phyloP scores from a whole-genome alignment of 148 eudicot genomes.

The Chenopodium berlandieri region DNA sequence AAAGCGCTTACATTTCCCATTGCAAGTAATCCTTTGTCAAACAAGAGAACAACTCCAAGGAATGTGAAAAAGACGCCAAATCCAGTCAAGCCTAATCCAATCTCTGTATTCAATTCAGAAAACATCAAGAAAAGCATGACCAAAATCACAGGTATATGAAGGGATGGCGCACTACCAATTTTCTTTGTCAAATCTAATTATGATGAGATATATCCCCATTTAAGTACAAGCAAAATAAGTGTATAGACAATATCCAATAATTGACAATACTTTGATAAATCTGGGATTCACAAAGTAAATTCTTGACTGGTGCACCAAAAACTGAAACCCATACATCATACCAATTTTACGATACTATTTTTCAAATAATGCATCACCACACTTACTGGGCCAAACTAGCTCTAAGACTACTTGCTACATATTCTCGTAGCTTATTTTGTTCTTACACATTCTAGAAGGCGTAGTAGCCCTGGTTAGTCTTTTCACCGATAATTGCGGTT shows the following conservation, averaged over 20 bases:
- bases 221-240: background rate
- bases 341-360: too few relatives aligned
- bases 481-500: background rate
- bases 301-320: background rate
- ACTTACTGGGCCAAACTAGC: background rate
- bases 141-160: background rate
- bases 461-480: background rate
- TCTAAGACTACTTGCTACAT: background rate
- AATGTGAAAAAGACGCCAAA: conserved; percentile 92
- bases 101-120: conserved; percentile 48
- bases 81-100: conserved; percentile 89
- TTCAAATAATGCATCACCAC: too few relatives aligned
- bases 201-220: background rate
- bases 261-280: background rate
- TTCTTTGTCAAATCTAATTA: background rate
- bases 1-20: conserved; percentile 82
- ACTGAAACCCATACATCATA: background rate
- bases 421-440: too few relatives aligned
- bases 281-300: background rate
- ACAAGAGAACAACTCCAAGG: conserved; percentile 79
- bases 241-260: background rate
- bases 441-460: too few relatives aligned
- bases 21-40: conserved; percentile 92
- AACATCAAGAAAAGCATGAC: background rate
- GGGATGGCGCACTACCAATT: background rate